Conservation (phyloP, 768 basidiomycete genomes). For the Mrakia hoshinonis region DNA sequence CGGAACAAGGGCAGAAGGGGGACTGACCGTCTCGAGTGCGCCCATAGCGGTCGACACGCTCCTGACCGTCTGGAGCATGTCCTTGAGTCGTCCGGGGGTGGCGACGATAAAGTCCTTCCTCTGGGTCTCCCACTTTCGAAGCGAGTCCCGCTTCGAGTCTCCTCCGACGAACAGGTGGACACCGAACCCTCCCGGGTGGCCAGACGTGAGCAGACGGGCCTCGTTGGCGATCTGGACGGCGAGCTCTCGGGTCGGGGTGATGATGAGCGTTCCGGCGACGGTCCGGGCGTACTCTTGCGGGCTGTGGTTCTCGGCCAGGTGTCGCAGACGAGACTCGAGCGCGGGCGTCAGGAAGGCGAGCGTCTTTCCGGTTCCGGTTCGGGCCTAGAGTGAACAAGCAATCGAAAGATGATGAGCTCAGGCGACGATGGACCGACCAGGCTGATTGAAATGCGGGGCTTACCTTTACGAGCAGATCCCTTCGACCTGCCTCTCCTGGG, state of each 20-base stretch:
- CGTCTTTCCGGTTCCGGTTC: slow-evolving; percentile 84
- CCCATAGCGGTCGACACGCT: slow-evolving; percentile 51
- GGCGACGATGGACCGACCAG: not conserved
- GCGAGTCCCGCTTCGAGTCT: slow-evolving; percentile 54
- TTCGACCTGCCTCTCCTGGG: slow-evolving; percentile 29
- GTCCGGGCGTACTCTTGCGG: slow-evolving; percentile 44
- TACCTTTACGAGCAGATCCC: slow-evolving; percentile 62
- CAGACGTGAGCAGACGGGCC: slow-evolving; percentile 55
- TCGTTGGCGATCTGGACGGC: slow-evolving; percentile 84
- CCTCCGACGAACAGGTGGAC: slow-evolving; percentile 75
- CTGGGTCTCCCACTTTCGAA: slow-evolving; percentile 57
- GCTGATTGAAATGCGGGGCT: not conserved
- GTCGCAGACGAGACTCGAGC: slow-evolving; percentile 62
- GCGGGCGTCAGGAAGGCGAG: slow-evolving; percentile 80
- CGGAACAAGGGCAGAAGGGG: not conserved
- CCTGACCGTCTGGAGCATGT: slow-evolving; percentile 56
- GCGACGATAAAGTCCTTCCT: slow-evolving; percentile 74
- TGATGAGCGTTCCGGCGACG: slow-evolving; percentile 63
- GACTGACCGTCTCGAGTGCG: slow-evolving; percentile 51
- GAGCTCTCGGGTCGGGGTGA: slow-evolving; percentile 82
- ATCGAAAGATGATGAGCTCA: not conserved
- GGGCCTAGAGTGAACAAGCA: slow-evolving; percentile 49
- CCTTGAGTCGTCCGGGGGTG: slow-evolving; percentile 79
- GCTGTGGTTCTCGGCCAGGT: slow-evolving; percentile 44
- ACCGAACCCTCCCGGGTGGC: slow-evolving; percentile 52